Evolutionary conservation across 495 filamentous ascomycete species (phyloP), one percentile per base, ranked within the genome.

Genomic region (Penicillium argentinense): DNA sequence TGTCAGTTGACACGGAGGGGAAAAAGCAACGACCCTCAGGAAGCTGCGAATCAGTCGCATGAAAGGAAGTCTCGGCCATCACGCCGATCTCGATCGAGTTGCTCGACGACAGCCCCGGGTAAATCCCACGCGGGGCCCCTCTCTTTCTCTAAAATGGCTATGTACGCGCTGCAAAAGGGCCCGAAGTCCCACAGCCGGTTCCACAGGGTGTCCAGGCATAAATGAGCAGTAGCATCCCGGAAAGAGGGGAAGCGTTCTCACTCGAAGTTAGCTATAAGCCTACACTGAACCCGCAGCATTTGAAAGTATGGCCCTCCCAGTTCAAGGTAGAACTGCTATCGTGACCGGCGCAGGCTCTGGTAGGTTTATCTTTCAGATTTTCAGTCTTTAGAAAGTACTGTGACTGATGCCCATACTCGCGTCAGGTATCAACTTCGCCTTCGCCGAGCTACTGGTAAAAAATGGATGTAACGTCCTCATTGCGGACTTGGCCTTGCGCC

Each of bases 281-380:
- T 28, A 8, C 18, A 28, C 23, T 17, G 9, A 44, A 23, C 16
- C 21, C n/a, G 40, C 26, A 25, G 13, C 40, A 14, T 39, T 18
- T 36, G 37, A 17, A 45, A 56, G 14, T n/a, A 72, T 72, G 67
- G 60, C 72, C 11, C 40, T 78, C 43, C 71, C 74, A 9, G 76
- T 86, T 9, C 45, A 73, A 40, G 83, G 81, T 36, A 83, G 81
- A 66, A 75, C 74, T 28, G 85, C 85, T n/a, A 81, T 88, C 43
- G 67, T 87, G 16, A 88, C 85, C 21, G 85, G 85, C 5, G 84
- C 81, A 29, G 85, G 85, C 43, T 87, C 84, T 42, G 84, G 84
- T 83, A 68, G 42, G 66, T 60, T 14, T 23, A 5, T 17, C 25
- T 30, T 8, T 14, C 14, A 25, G 1, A 39, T n/a, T 5, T 17